These are phyloP conservation scores for Stephania cephalantha DNA, from an alignment of 164 flowering plant genomes.

Conservation along the genomic window DNA sequence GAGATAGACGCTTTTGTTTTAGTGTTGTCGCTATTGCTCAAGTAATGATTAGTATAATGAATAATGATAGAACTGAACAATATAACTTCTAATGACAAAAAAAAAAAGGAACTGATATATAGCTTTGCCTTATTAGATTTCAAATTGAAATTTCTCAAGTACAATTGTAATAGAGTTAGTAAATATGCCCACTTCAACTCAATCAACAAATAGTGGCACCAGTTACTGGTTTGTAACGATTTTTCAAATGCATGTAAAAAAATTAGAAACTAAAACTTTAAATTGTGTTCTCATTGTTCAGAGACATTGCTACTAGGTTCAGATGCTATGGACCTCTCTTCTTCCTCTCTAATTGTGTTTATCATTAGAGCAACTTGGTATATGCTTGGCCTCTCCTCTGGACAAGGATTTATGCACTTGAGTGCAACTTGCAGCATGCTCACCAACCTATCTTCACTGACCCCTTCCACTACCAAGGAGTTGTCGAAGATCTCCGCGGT, in stretches of 20 bases:
- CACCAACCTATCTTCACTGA: constrained; percentile 63
- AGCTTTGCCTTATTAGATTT: neutral
- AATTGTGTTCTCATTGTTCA: too few species aligned
- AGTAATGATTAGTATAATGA: too few species aligned
- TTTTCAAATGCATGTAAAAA: neutral
- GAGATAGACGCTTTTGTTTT: too few species aligned
- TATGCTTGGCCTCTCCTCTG: constrained; percentile 46
- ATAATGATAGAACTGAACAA: too few species aligned
- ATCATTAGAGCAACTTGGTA: constrained; percentile 42
- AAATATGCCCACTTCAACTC: neutral
- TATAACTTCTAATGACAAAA: too few species aligned
- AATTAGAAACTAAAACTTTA: neutral
- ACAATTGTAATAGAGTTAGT: neutral
- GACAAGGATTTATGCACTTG: constrained; percentile 44
- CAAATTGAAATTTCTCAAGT: neutral
- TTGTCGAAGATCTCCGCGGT: constrained; percentile 61
- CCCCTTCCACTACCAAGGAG: constrained; percentile 37
- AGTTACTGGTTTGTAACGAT: neutral
- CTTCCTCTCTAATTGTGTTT: constrained; percentile 44
- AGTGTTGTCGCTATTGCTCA: too few species aligned
- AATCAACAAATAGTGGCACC: neutral
- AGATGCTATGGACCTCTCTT: constrained; percentile 41
- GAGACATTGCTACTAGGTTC: constrained; percentile 5
- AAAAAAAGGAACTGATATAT: too few species aligned
- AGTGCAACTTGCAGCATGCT: constrained; percentile 54